These are phyloP conservation scores for Naganishia randhawae DNA, from an alignment of 768 basidiomycete species.

Conservation along the genomic window DNA sequence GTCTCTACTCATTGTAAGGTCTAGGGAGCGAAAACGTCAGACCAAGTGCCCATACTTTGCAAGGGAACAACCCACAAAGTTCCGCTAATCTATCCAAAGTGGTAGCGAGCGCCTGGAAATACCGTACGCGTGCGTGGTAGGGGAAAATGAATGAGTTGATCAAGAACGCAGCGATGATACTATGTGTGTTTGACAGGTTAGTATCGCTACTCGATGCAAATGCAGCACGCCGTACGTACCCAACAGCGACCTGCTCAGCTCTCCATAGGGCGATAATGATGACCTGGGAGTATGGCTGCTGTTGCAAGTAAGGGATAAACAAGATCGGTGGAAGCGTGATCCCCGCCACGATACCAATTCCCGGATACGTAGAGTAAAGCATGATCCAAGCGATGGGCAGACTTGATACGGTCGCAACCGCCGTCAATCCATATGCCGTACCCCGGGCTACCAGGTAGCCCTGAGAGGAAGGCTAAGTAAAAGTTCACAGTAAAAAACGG, in stretches of 20 bases:
- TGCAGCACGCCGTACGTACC: constrained; percentile 6
- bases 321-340: constrained; percentile 50
- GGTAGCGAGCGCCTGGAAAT: constrained; percentile 38
- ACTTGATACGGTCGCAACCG: constrained; percentile 41
- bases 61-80: constrained; percentile 37
- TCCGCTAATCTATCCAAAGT: constrained; percentile 42
- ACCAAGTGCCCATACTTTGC: background rate
- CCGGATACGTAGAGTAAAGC: constrained; percentile 40
- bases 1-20: constrained; percentile 46
- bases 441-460: constrained; percentile 42
- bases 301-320: constrained; percentile 45
- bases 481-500: background rate
- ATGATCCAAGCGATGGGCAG: constrained; percentile 47
- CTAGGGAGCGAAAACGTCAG: constrained; percentile 18
- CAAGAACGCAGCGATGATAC: constrained; percentile 49
- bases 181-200: constrained; percentile 9
- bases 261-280: constrained; percentile 44
- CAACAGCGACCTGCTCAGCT: constrained; percentile 44
- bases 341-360: constrained; percentile 38
- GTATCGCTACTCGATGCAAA: background rate
- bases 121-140: constrained; percentile 45
- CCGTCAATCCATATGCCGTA: constrained; percentile 46
- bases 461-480: constrained; percentile 20
- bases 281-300: constrained; percentile 32
- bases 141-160: constrained; percentile 48